These are phyloP conservation scores for Wallacemonas sp. DNA, from an alignment of 208 protist species.

Conservation along the genomic window DNA sequence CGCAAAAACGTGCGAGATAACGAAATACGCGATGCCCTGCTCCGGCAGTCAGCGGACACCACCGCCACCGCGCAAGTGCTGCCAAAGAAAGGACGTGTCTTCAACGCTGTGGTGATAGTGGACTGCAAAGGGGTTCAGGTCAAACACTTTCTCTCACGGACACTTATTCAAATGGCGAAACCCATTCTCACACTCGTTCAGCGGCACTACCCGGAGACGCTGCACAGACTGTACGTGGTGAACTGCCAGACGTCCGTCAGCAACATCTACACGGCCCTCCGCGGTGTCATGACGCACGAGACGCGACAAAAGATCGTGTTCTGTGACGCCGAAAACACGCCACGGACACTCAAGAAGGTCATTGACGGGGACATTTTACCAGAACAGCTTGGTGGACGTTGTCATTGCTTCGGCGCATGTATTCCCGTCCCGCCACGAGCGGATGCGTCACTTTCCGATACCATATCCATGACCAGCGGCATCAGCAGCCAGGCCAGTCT, in stretches of 20 bases:
- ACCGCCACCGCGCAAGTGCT: constrained; percentile 11
- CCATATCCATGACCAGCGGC: not conserved
- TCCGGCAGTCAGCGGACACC: constrained; percentile 2
- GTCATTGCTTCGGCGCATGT: constrained; percentile 44
- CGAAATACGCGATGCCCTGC: constrained; percentile 19
- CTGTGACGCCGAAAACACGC: constrained; percentile 33
- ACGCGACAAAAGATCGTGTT: constrained; percentile 52
- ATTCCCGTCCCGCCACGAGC: constrained; percentile 18
- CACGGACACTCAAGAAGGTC: constrained; percentile 21
- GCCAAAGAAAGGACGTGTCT: constrained; percentile 21
- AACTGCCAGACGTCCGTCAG: constrained; percentile 45
- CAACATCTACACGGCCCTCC: constrained; percentile 31
- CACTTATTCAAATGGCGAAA: constrained; percentile 37
- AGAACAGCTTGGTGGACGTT: constrained; percentile 42
- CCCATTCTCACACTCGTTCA: constrained; percentile 37
- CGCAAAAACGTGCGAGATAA: constrained; percentile 23
- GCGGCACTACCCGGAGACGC: constrained; percentile 49
- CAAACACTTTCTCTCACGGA: constrained; percentile 30
- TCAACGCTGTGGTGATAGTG: constrained; percentile 37
- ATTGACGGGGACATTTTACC: constrained; percentile 56
- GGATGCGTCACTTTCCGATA: not conserved
- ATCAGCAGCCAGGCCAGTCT: not conserved
- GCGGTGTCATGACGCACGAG: constrained; percentile 16
- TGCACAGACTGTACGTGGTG: constrained; percentile 59
- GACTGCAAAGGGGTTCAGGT: constrained; percentile 44